Evolutionary conservation across 208 protist genomes (phyloP), one percentile per base, ranked within the genome.

Genomic region (Crithidia bombi): DNA sequence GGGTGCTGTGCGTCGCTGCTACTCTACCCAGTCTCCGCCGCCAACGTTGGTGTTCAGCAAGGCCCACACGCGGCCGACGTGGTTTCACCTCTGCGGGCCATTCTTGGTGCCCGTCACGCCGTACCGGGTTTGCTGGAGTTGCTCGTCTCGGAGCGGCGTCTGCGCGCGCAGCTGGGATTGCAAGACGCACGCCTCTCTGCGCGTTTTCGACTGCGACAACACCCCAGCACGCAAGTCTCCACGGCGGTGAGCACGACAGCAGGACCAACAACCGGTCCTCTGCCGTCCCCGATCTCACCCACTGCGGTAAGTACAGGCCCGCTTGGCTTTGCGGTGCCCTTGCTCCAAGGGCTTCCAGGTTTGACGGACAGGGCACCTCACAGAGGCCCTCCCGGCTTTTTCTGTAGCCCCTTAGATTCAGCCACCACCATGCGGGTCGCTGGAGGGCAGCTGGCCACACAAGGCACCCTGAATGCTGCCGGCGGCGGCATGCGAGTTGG

Each of bases 111-210:
- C 21, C 47, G 38, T n/a, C 68, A 61, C 33, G 38, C 33, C 10
- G 78, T 88, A n/a, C 82, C 82, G 3, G 70, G 75, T n/a, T n/a
- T 88, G 46, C 56, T 88, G 10, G 75, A 88, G 51, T 62, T 88
- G 35, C 32, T 82, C 23, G 64, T 41, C 5, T 74, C 68, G 26
- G 79, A 85, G 75, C 65, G 47, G 11, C 43, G 57, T 5, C 54
- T 71, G 61, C 81, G 67, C 9, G 55, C 36, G 46, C 78, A 71
- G 38, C 44, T 70, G 11, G 69, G 69, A 30, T 41, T 79, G 50
- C 52, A 54, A 1, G 65, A 82, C 43, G 59, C 65, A 7, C 63
- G 68, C 0, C 59, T 85, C 11, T 67, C 78, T 21, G 47, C 69
- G 14, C 50, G 55, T 6, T 77, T 64, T 39, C 71, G 33, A 5